Conservation (phyloP, 805 yeast genomes). For the Schizosaccharomyces octosporus region DNA sequence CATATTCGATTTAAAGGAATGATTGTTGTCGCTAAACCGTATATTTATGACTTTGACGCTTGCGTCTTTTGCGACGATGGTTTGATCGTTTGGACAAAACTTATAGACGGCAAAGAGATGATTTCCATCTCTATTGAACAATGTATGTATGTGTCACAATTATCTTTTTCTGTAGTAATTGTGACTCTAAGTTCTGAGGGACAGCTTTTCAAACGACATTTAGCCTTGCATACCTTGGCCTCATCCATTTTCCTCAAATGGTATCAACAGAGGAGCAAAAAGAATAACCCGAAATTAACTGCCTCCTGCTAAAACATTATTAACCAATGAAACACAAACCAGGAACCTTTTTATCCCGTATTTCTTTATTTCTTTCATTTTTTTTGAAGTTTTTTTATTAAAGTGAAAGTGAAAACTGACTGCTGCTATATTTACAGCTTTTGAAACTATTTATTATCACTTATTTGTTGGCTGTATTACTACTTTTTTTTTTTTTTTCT, state of each 20-base stretch:
- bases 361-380: neutral
- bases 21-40: neutral
- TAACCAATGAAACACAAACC: neutral
- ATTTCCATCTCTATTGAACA: neutral
- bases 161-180: neutral
- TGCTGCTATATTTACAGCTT: no score
- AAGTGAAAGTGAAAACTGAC: no score
- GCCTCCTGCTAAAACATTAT: neutral
- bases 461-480: no score
- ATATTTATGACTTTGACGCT: neutral
- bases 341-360: neutral
- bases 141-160: neutral
- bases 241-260: neutral
- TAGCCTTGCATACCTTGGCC: neutral
- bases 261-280: neutral
- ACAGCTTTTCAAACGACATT: neutral
- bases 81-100: neutral
- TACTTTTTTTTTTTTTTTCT: no score
- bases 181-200: neutral
- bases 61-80: constrained; percentile 1
- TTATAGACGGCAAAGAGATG: neutral
- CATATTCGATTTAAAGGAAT: neutral
- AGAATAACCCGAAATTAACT: neutral
- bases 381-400: neutral
- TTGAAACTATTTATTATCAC: no score